A percentile compares a stretch with the other conserved stretches of the same genome.
Evolutionary conservation across 257 asterid species (phyloP).

Genomic region (Mentha longifolia): DNA sequence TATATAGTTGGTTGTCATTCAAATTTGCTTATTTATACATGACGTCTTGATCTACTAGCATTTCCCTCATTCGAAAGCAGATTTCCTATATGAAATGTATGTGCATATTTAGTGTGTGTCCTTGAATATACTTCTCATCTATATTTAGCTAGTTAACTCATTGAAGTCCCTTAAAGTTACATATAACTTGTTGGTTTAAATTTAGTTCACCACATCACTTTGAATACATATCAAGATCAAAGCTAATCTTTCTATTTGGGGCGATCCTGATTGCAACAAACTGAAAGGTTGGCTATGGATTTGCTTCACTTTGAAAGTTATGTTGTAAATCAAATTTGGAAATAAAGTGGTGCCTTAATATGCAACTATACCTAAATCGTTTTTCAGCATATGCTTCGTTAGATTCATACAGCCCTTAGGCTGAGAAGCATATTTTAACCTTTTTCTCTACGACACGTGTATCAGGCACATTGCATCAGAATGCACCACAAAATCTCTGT

Average conservation of each 20-base stretch:
- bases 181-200: not conserved
- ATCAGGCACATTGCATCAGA: slow-evolving; percentile 80
- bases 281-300: too few species aligned
- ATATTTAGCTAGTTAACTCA: not conserved
- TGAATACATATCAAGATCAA: too few species aligned
- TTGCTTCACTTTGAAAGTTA: too few species aligned
- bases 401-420: not conserved
- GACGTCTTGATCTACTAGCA: too few species aligned
- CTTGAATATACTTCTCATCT: slow-evolving; percentile 7
- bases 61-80: too few species aligned
- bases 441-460: slow-evolving; percentile 19
- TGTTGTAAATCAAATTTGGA: too few species aligned
- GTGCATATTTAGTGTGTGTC: not conserved
- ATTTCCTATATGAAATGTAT: not conserved
- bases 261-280: too few species aligned
- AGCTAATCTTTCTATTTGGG: too few species aligned
- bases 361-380: not conserved
- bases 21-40: not conserved
- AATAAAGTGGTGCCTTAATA: too few species aligned
- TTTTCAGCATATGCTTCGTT: slow-evolving; percentile 2
- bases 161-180: not conserved
- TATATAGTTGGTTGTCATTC: not conserved
- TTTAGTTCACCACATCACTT: too few species aligned
- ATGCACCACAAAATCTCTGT: slow-evolving; percentile 72
- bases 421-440: slow-evolving; percentile 19